Conservation (phyloP, 2,329 filamentous ascomycete genomes). For the Aspergillus carbonarius region DNA sequence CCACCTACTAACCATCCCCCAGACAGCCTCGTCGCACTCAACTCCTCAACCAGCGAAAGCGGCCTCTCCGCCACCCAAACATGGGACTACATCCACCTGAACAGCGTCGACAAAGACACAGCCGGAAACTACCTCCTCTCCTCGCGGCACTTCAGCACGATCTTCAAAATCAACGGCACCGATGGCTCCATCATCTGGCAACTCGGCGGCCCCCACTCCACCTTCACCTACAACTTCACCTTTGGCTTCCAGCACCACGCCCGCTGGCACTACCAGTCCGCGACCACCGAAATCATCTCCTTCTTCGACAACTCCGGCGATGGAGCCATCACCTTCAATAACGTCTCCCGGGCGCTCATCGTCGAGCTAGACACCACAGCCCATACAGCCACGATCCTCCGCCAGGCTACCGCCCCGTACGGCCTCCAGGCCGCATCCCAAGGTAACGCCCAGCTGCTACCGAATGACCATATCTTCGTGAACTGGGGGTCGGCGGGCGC, state of each 20-base stretch:
- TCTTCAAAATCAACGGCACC: conserved; percentile 50
- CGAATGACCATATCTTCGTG: conserved; percentile 55
- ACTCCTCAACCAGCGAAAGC: conserved; percentile 45
- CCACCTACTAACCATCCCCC: not conserved
- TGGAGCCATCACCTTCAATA: conserved; percentile 40
- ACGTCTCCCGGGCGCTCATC: conserved; percentile 48
- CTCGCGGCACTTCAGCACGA: conserved; percentile 44
- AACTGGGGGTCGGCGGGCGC: conserved; percentile 57
- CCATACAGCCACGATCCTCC: conserved; percentile 47
- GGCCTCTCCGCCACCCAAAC: conserved; percentile 41
- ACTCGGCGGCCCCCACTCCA: conserved; percentile 46
- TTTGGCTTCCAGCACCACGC: conserved; percentile 55
- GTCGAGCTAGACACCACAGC: conserved; percentile 46
- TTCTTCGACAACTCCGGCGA: conserved; percentile 57
- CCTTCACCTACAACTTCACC: conserved; percentile 47
- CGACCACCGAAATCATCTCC: conserved; percentile 52
- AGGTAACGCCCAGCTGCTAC: conserved; percentile 55
- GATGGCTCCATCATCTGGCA: conserved; percentile 51
- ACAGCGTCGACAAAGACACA: conserved; percentile 42
- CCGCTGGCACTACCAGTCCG: conserved; percentile 44
- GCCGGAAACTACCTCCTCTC: conserved; percentile 51
- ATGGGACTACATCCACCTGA: conserved; percentile 56
- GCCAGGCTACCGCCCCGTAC: conserved; percentile 45
- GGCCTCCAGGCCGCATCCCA: conserved; percentile 52
- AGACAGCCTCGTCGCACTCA: conserved; percentile 50